Evolutionary conservation across 2,329 filamentous ascomycete genomes (phyloP), one percentile per base, ranked within the genome.

Genomic region (Fusarium foetens): DNA sequence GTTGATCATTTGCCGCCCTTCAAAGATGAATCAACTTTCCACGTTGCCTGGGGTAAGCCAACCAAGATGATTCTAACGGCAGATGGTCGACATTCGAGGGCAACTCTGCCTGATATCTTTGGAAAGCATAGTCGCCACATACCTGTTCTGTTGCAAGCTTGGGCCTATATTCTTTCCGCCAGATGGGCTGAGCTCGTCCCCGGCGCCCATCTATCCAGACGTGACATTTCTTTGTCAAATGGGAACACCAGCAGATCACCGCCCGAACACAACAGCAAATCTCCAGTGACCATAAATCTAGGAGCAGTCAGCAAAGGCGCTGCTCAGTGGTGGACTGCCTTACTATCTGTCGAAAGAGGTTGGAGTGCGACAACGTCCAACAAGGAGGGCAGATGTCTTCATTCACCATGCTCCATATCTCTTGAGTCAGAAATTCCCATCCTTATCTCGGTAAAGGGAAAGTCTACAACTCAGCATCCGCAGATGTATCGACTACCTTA

Each of bases 321-420:
- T 23, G 75, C 68, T 70, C 66, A 68, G n/a, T 81, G 78, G 78
- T 80, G 78, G 79, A 55, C 60, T 64, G 66, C 72, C 27, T 61
- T 81, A 58, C 70, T 80, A 10, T 74, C 72, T 6, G 23, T 58
- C 27, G 73, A 70, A 39, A 51, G 71, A 9, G 72, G 76, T 43
- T 80, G 77, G 79, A 58, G 66, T 46, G 72, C 75, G 41, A 71
- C 66, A 43, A 74, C 76, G 33, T 33, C 42, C 45, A 76, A 66
- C 45, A 54, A 38, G 13, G 61, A 61, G 9, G 63, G 66, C 19
- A 39, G 63, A 31, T 51, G 78, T 72, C 67, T 75, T 27, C 29
- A 70, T 35, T 70, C 66, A 21, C 68, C 68, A n/a, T 73, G 68
- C 61, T 70, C 66, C 8, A 55, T 39, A 6, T 55, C 45, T 10